Evolutionary conservation across 441 rosid genomes (phyloP), one percentile per base, ranked within the genome.

Genomic region (Cnidoscolus chayamansa): DNA sequence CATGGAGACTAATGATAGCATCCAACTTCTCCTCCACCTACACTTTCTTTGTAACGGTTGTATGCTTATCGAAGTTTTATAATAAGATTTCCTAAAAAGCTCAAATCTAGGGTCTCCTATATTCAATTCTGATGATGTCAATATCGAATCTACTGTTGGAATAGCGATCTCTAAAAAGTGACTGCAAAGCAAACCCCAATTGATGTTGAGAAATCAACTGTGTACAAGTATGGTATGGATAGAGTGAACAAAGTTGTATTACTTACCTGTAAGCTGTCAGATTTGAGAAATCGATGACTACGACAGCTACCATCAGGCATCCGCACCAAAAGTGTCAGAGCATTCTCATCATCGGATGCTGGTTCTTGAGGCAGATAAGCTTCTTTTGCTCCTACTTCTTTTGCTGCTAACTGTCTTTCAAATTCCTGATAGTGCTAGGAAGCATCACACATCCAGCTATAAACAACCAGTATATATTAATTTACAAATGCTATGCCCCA

Each of bases 291-390:
- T 37, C 99, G 82, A 25, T 97, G 96, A 45, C 99, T 97, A 75
- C 83, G 89, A 30, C 99, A 85, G 65, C 89, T 82, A 53, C 97
- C 97, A 84, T 93, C 97, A 63, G 99, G 99, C 98, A 93, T 93
- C 67, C 90, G 82, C 70, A 95, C 97, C 66, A 91, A 81, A 76
- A 95, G 97, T 51, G 89, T 93, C 9, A 95, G 81, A 13, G 97
- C 97, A 76, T 88, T 89, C 78, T 93, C 97, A 79, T 95, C 91
- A 68, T 85, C 86, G 60, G 92, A 70, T 58, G 87, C 80, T 67
- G 99, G 99, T 70, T 93, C 97, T 73, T 73, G 86, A 67, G 98
- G 94, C 78, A 95, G 84, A 65, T 97, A 91, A 68, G 94, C 95
- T 85, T 91, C 97, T 85, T 95, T 95, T 49, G 88, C 89, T 2